These are phyloP conservation scores for Brassica carinata DNA, from an alignment of 345 rosid genomes.

Conservation along the genomic window DNA sequence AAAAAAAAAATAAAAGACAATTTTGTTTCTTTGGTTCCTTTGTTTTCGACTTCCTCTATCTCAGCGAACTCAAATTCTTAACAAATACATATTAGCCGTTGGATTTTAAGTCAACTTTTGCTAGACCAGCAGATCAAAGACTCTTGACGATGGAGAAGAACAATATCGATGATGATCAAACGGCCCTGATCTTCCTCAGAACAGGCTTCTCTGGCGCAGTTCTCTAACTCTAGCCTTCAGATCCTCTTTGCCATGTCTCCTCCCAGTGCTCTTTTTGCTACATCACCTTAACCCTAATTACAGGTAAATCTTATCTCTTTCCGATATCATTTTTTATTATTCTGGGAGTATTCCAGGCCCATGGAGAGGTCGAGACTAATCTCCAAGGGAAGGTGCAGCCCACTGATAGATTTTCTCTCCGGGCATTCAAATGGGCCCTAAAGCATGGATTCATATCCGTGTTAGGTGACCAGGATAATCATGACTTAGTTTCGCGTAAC, in stretches of 20 bases:
- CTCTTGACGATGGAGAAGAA: constrained; percentile 22
- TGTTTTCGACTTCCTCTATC: neutral
- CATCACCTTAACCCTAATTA: constrained; percentile 82
- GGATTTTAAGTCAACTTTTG: constrained; percentile 13
- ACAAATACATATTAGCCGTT: constrained; percentile 36
- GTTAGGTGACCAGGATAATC: no score
- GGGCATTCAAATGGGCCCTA: no score
- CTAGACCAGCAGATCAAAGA: neutral
- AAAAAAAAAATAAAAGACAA: neutral
- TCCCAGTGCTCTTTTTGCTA: constrained; percentile 56
- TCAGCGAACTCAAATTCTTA: constrained; percentile 13
- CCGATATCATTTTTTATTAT: neutral
- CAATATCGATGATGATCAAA: constrained; percentile 30
- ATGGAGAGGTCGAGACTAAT: no score
- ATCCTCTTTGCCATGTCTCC: constrained; percentile 59
- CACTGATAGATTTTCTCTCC: no score
- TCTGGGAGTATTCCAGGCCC: no score
- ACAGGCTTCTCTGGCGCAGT: constrained; percentile 94
- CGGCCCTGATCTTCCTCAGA: constrained; percentile 86
- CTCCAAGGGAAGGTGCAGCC: no score
- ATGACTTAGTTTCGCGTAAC: no score
- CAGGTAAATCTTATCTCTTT: constrained; percentile 49
- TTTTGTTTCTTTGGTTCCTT: neutral
- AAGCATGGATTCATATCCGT: no score
- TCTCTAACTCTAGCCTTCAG: constrained; percentile 82